These are phyloP conservation scores for Cicer arietinum DNA, from an alignment of 306 rosid genomes.

Conservation along the genomic window DNA sequence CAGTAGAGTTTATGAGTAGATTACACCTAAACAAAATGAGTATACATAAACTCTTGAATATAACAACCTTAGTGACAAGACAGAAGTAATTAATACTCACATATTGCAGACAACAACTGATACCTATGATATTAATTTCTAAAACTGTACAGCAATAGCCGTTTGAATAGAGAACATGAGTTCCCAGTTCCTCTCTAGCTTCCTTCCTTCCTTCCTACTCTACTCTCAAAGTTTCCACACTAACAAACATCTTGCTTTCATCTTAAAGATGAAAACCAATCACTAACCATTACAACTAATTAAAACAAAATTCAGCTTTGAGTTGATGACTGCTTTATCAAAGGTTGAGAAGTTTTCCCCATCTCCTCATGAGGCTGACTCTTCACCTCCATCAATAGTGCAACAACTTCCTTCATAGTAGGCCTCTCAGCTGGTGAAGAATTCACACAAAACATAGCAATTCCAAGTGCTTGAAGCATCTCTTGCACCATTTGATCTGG, in stretches of 20 bases:
- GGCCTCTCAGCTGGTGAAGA: slow-evolving; percentile 87
- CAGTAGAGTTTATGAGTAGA: too few species aligned
- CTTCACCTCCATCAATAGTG: slow-evolving; percentile 88
- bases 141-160: slow-evolving; percentile 72
- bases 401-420: slow-evolving; percentile 97
- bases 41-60: too few species aligned
- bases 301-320: slow-evolving; percentile 49
- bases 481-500: slow-evolving; percentile 98
- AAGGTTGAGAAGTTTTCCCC: slow-evolving; percentile 94
- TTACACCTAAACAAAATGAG: too few species aligned
- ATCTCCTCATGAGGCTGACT: slow-evolving; percentile 87
- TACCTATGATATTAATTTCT: slow-evolving; percentile 45
- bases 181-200: slow-evolving; percentile 42
- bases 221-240: slow-evolving; percentile 45
- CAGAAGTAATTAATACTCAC: background rate
- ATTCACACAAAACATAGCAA: slow-evolving; percentile 97
- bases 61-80: background rate
- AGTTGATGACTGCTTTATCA: slow-evolving; percentile 86
- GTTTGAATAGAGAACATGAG: slow-evolving; percentile 42
- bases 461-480: slow-evolving; percentile 98
- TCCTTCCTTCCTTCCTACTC: slow-evolving; percentile 21
- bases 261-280: slow-evolving; percentile 51
- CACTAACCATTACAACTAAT: slow-evolving; percentile 48
- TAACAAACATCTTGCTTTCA: slow-evolving; percentile 42
- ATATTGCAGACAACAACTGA: slow-evolving; percentile 44